Conservation (phyloP, 2,329 filamentous ascomycete genomes). For the Berkeleyomyces rouxiae region DNA sequence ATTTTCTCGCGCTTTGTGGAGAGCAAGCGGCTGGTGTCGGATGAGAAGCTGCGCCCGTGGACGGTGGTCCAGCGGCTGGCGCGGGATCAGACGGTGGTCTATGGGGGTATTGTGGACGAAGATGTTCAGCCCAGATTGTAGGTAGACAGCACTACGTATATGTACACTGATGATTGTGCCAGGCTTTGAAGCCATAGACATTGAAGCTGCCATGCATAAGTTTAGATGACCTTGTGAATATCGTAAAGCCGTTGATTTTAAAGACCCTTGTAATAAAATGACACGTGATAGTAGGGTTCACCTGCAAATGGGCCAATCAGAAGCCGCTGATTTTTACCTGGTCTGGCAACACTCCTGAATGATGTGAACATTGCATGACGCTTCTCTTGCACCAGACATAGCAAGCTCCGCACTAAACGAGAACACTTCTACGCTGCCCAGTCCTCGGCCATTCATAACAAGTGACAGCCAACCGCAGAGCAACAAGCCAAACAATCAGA, state of each 20-base stretch:
- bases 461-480: too few relatives aligned
- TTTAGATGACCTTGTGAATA: too few relatives aligned
- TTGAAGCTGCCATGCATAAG: too few relatives aligned
- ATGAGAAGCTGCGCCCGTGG: not conserved
- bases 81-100: slow-evolving; percentile 13
- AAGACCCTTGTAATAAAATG: not conserved
- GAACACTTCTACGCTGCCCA: too few relatives aligned
- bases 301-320: not conserved
- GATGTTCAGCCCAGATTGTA: slow-evolving; percentile 6
- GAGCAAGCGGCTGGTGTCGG: slow-evolving; percentile 14
- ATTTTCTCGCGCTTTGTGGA: slow-evolving; percentile 27
- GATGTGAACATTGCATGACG: not conserved
- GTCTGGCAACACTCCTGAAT: not conserved
- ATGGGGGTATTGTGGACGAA: slow-evolving; percentile 8
- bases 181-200: too few relatives aligned
- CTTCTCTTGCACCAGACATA: not conserved
- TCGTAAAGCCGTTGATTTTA: too few relatives aligned
- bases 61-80: slow-evolving; percentile 4
- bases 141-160: not conserved
- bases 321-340: not conserved
- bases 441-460: too few relatives aligned
- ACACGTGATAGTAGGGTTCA: not conserved
- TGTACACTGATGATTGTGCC: not conserved
- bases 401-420: too few relatives aligned
- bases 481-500: too few relatives aligned